These are phyloP conservation scores for Drechslerella stenobrocha DNA, from an alignment of 2,329 filamentous ascomycete genomes.

Conservation along the genomic window DNA sequence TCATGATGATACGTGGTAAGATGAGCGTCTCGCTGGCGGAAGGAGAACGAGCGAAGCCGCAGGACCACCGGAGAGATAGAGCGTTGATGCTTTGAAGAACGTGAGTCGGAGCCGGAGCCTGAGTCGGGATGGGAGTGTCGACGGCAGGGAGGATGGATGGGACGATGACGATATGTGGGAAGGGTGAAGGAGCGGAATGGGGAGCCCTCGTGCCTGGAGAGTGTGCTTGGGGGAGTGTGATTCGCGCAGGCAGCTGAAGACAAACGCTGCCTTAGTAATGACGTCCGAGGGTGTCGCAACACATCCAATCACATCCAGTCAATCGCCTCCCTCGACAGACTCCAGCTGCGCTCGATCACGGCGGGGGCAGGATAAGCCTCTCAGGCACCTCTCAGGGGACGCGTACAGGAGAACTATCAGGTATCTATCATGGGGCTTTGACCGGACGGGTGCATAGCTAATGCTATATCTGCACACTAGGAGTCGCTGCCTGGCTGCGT, in stretches of 20 bases:
- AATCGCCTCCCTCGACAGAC: too few relatives aligned
- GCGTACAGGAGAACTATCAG: too few relatives aligned
- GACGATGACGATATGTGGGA: constrained; percentile 1
- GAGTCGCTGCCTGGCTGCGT: too few relatives aligned
- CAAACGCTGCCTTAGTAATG: neutral
- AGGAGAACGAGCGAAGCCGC: neutral
- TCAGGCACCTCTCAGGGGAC: too few relatives aligned
- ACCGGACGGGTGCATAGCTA: too few relatives aligned
- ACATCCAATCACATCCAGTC: too few relatives aligned
- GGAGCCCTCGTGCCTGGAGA: constrained; percentile 35
- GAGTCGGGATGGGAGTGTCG: neutral
- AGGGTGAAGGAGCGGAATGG: constrained; percentile 8
- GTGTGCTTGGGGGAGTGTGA: constrained; percentile 47
- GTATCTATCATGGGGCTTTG: too few relatives aligned
- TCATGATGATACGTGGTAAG: constrained; percentile 66
- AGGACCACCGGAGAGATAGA: neutral
- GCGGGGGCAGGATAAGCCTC: too few relatives aligned
- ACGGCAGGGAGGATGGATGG: neutral
- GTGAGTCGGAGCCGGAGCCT: neutral
- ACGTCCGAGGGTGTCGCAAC: too few relatives aligned
- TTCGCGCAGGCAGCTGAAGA: constrained; percentile 46
- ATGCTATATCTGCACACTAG: too few relatives aligned
- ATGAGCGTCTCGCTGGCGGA: constrained; percentile 4
- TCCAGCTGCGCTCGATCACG: too few relatives aligned
- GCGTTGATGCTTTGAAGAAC: neutral